Conservation (phyloP, 805 yeast species). For the Metschnikowia dekortorum region DNA sequence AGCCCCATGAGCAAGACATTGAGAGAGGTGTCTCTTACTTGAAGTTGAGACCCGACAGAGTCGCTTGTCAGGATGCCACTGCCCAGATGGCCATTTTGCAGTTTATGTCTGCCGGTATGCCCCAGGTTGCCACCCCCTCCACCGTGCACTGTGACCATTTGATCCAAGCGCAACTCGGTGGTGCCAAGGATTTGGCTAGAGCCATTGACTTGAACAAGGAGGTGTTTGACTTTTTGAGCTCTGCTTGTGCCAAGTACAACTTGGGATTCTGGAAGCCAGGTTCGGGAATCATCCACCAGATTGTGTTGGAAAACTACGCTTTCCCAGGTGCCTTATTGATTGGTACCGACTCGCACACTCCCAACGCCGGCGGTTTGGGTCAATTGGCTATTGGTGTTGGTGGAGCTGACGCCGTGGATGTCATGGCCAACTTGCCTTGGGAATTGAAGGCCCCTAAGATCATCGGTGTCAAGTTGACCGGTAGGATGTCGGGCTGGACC, state of each 20-base stretch:
- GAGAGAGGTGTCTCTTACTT: slow-evolving; percentile 86
- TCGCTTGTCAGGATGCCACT: slow-evolving; percentile 98
- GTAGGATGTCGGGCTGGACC: slow-evolving; percentile 90
- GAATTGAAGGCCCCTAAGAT: slow-evolving; percentile 96
- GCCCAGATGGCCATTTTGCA: slow-evolving; percentile 98
- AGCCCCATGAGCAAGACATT: slow-evolving; percentile 83
- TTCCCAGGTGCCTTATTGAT: slow-evolving; percentile 96
- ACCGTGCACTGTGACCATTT: slow-evolving; percentile 98
- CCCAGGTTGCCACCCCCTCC: slow-evolving; percentile 87
- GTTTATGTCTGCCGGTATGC: slow-evolving; percentile 93
- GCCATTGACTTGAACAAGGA: slow-evolving; percentile 89
- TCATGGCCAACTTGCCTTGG: slow-evolving; percentile 92
- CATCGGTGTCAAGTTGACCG: slow-evolving; percentile 91
- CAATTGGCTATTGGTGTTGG: slow-evolving; percentile 98
- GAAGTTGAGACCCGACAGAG: slow-evolving; percentile 95
- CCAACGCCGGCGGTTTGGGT: slow-evolving; percentile 98
- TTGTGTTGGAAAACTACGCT: slow-evolving; percentile 92
- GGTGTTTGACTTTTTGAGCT: slow-evolving; percentile 85
- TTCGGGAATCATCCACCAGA: slow-evolving; percentile 97
- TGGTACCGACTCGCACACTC: slow-evolving; percentile 97
- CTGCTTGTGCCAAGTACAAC: slow-evolving; percentile 92
- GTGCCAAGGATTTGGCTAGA: slow-evolving; percentile 75
- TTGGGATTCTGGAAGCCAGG: slow-evolving; percentile 99
- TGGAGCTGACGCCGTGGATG: slow-evolving; percentile 99
- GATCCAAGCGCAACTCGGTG: slow-evolving; percentile 94